Evolutionary conservation across 768 basidiomycete genomes (phyloP).

Genomic region (Boletus patriciae): DNA sequence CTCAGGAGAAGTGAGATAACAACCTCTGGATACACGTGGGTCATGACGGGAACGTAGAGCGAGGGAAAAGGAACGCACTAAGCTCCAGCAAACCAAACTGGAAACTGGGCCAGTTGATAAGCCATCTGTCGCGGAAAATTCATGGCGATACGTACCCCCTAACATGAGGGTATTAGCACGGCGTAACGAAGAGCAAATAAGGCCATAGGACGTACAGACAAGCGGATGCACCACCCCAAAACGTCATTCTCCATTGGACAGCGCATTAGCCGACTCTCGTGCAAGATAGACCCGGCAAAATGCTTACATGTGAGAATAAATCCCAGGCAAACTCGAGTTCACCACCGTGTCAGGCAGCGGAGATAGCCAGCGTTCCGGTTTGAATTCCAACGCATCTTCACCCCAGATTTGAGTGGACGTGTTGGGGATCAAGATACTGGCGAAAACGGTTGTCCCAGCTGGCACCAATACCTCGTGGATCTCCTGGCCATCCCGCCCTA

Average conservation of each 20-base stretch:
- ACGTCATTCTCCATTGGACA: background rate
- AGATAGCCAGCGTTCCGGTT: background rate
- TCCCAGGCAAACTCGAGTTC: background rate
- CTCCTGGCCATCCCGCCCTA: background rate
- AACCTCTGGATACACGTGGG: background rate
- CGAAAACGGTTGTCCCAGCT: constrained; percentile 3
- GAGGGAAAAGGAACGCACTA: background rate
- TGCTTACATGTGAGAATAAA: background rate
- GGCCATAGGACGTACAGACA: background rate
- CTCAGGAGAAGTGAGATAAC: constrained; percentile 1
- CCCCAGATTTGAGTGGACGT: constrained; percentile 3
- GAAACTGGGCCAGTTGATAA: background rate
- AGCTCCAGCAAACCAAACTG: constrained; percentile 6
- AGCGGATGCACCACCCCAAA: constrained; percentile 1
- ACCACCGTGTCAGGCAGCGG: background rate
- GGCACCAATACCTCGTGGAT: background rate
- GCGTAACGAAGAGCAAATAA: background rate
- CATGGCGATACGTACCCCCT: background rate
- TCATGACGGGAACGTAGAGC: background rate
- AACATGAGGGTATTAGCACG: background rate
- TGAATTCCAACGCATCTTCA: background rate
- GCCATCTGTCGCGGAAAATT: background rate
- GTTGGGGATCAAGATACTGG: background rate
- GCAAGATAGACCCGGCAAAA: background rate
- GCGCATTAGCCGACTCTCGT: background rate